Evolutionary conservation across 495 filamentous ascomycete species (phyloP), one percentile per base, ranked within the genome.

Genomic region (Tricharina praecox): DNA sequence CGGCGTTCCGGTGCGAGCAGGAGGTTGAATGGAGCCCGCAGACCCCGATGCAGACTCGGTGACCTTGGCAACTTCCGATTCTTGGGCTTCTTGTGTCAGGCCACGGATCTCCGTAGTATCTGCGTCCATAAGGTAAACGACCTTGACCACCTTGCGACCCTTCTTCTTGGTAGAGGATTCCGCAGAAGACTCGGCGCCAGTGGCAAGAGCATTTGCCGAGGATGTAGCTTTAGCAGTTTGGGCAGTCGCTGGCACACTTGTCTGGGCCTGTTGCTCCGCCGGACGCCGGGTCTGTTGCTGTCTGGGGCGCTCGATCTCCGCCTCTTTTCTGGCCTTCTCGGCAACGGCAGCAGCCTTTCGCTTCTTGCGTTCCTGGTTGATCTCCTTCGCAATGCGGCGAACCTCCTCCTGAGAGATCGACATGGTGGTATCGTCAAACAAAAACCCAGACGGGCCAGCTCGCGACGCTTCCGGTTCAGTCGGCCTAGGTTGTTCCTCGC

Each of bases 341-440:
- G 28, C 39, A 15, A 28, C 49, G 18, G 21, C 34, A 2, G 53
- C 50, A 19, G 49, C 50, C 41, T 60, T 61, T 15, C 58, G 52
- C 18, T 53, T 56, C 15, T 45, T 53, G n/a, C 58, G 47, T 25
- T 61, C 58, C n/a, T 44, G 44, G 1, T 57, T 53, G 45, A 61
- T 61, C 34, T 61, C 58, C 23, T 49, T 60, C 26, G 57, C 57
- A 13, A 61, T 60, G 21, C 51, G 56, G 16, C 49, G 60, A 18
- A 61, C 53, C 32, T 61, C 58, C 25, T 60, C 57, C 21, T 49
- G 53, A 50, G 56, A 51, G 32, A 59, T 59, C 38, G 55, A 59
- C 51, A 58, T 51, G 23, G 34, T 39, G 9, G 15, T 39, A n/a
- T 47, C 48, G 16, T 46, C 30, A 13, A 18, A 45, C 28, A n/a